These are phyloP conservation scores for Scedosporium dehoogii DNA, from an alignment of 2,329 filamentous ascomycete species.

Conservation along the genomic window DNA sequence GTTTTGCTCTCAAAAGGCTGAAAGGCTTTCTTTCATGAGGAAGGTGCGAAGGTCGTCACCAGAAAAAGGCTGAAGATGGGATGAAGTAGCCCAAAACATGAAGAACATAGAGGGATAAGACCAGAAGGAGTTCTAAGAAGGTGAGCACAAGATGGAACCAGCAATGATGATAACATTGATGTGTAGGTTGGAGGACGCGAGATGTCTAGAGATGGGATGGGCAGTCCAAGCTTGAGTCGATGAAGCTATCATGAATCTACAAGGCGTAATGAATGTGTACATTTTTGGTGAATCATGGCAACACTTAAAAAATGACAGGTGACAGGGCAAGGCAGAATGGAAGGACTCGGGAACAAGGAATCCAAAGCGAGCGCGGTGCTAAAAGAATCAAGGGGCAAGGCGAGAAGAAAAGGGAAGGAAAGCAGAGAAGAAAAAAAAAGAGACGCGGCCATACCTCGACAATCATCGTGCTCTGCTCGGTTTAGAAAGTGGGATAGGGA, in stretches of 20 bases:
- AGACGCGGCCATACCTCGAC: conserved; percentile 20
- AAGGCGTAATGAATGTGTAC: too few relatives aligned
- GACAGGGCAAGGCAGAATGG: too few relatives aligned
- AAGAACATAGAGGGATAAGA: not conserved
- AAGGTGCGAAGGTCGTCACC: too few relatives aligned
- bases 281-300: too few relatives aligned
- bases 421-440: conserved; percentile 2
- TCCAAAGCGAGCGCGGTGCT: too few relatives aligned
- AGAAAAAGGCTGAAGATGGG: not conserved
- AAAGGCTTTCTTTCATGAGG: too few relatives aligned
- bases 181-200: not conserved
- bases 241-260: too few relatives aligned
- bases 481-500: not conserved
- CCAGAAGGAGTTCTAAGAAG: not conserved
- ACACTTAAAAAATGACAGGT: too few relatives aligned
- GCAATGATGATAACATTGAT: not conserved
- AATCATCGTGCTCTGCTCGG: conserved; percentile 20
- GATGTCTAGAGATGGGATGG: not conserved
- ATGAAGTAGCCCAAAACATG: not conserved
- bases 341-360: too few relatives aligned
- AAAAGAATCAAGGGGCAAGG: not conserved
- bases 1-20: too few relatives aligned
- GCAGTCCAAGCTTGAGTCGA: not conserved
- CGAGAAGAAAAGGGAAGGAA: not conserved
- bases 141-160: not conserved